phyloP scores from a whole-genome alignment of 306 rosid species.

The Quercus dentata region DNA sequence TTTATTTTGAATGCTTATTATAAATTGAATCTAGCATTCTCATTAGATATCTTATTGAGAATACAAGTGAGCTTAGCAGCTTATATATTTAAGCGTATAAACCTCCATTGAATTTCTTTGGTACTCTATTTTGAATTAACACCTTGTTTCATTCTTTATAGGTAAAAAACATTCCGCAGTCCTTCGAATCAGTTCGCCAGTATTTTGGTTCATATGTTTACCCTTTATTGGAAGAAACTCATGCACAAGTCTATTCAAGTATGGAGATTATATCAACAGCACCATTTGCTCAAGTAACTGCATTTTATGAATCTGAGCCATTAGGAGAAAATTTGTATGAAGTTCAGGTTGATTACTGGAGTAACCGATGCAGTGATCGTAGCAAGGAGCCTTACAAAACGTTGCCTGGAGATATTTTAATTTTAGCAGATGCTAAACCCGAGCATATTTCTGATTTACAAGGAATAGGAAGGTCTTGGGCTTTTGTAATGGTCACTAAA shows the following conservation, averaged over 20 bases:
- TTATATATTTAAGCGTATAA: not conserved
- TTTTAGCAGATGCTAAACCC: slow-evolving; percentile 55
- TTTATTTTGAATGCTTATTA: too few species aligned
- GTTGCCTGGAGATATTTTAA: slow-evolving; percentile 59
- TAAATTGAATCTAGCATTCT: too few species aligned
- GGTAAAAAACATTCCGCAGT: slow-evolving; percentile 46
- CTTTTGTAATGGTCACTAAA: slow-evolving; percentile 35
- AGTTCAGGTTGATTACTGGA: slow-evolving; percentile 43
- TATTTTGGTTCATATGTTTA: slow-evolving; percentile 43
- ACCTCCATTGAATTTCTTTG: not conserved
- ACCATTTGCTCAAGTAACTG: slow-evolving; percentile 49
- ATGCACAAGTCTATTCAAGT: slow-evolving; percentile 46
- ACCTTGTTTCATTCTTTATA: slow-evolving; percentile 8
- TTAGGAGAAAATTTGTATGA: slow-evolving; percentile 21
- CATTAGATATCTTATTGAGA: too few species aligned
- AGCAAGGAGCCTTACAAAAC: slow-evolving; percentile 63
- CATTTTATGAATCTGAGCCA: slow-evolving; percentile 24
- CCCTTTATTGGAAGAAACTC: slow-evolving; percentile 70
- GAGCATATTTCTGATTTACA: slow-evolving; percentile 44
- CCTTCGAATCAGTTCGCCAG: slow-evolving; percentile 36
- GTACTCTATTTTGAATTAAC: not conserved
- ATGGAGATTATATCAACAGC: slow-evolving; percentile 45
- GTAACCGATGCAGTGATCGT: slow-evolving; percentile 36
- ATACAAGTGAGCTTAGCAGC: too few species aligned
- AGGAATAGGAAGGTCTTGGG: slow-evolving; percentile 51